phyloP scores from a whole-genome alignment of 202 grass and related monocot species.

The Musa balbisiana region DNA sequence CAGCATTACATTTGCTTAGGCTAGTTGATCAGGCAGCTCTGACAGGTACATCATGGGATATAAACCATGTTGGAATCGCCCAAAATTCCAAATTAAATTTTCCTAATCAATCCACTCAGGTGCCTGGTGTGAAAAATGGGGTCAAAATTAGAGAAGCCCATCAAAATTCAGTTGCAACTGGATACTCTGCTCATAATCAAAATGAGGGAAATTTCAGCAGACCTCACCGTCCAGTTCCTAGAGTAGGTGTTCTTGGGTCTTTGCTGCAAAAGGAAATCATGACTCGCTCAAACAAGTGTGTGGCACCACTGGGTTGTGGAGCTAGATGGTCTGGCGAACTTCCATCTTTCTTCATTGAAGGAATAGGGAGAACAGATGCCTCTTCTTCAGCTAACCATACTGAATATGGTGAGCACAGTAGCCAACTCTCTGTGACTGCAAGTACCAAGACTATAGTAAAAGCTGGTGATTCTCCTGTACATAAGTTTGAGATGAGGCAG shows the following conservation, averaged over 20 bases:
- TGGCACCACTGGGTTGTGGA: slow-evolving; percentile 40
- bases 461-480: slow-evolving; percentile 5
- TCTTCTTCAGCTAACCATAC: slow-evolving; percentile 20
- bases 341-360: slow-evolving; percentile 20
- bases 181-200: slow-evolving; percentile 23
- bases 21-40: slow-evolving; percentile 44
- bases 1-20: slow-evolving; percentile 52
- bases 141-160: slow-evolving; percentile 13
- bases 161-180: slow-evolving; percentile 25
- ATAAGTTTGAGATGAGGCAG: slow-evolving; percentile 21
- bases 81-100: slow-evolving; percentile 11
- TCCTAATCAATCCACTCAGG: slow-evolving; percentile 25
- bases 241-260: slow-evolving; percentile 53
- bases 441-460: not conserved
- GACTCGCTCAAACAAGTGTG: slow-evolving; percentile 41
- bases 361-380: slow-evolving; percentile 18
- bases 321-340: slow-evolving; percentile 28
- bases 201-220: slow-evolving; percentile 31
- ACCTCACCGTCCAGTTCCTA: slow-evolving; percentile 52
- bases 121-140: slow-evolving; percentile 17
- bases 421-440: not conserved
- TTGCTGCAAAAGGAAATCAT: slow-evolving; percentile 72
- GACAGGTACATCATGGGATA: slow-evolving; percentile 22
- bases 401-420: not conserved
- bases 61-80: slow-evolving; percentile 23